Conservation (phyloP, 805 yeast genomes). For the Suhomyces pyralidae region DNA sequence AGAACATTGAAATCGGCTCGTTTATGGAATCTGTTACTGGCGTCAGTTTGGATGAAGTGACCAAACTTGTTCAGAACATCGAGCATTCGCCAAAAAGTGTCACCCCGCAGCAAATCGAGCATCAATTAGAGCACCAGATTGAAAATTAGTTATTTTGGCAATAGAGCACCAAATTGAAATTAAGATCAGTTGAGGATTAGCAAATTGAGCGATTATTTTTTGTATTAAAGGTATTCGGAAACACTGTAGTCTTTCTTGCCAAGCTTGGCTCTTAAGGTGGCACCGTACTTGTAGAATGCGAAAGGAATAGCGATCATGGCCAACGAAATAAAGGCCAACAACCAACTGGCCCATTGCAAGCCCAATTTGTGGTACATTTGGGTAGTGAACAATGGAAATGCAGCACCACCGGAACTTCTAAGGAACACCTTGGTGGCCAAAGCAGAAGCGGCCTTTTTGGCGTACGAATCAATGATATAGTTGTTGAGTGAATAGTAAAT, state of each 20-base stretch:
- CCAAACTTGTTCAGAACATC: constrained; percentile 48
- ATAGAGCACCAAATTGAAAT: too few relatives aligned
- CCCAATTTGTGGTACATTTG: constrained; percentile 78
- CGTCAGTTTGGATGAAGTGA: constrained; percentile 47
- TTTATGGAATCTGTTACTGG: constrained; percentile 60
- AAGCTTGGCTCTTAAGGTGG: constrained; percentile 54
- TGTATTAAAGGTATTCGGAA: background rate
- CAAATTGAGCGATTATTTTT: too few relatives aligned
- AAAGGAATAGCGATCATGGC: constrained; percentile 76
- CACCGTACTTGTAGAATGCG: constrained; percentile 68
- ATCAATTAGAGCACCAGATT: background rate
- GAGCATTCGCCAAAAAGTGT: constrained; percentile 39
- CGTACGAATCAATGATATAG: constrained; percentile 88
- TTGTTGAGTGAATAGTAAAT: constrained; percentile 62
- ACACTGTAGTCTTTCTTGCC: constrained; percentile 63
- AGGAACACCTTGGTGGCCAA: constrained; percentile 78
- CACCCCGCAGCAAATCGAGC: background rate
- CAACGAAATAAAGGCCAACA: constrained; percentile 71
- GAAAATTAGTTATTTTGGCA: too few relatives aligned
- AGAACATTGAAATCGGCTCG: constrained; percentile 79
- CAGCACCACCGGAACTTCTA: constrained; percentile 84
- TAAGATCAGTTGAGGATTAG: too few relatives aligned
- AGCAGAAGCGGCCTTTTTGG: constrained; percentile 76
- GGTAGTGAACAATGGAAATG: constrained; percentile 76
- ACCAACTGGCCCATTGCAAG: constrained; percentile 77